These are phyloP conservation scores for Coemansia interrupta DNA, from an alignment of 192 early-diverging fungal genomes.

Conservation along the genomic window DNA sequence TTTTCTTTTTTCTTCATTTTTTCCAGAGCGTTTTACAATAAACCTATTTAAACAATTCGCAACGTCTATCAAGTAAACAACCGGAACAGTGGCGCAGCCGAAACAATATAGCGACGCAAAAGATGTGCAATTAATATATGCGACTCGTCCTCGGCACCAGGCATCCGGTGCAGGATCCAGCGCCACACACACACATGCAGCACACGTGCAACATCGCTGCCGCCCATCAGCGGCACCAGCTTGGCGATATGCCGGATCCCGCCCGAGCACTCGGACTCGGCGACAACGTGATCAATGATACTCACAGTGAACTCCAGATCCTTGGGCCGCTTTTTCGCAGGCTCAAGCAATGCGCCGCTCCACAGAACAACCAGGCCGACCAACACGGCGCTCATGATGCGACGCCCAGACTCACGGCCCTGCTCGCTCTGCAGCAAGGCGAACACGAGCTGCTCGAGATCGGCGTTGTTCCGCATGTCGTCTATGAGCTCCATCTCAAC, in stretches of 20 bases:
- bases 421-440: constrained; percentile 7
- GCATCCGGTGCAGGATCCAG: constrained; percentile 36
- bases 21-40: constrained; percentile 1
- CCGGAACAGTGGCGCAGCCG: constrained; percentile 27
- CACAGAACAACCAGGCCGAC: constrained; percentile 37
- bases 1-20: constrained; percentile 2
- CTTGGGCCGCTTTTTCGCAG: constrained; percentile 15
- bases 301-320: constrained; percentile 33
- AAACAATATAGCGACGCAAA: constrained; percentile 32
- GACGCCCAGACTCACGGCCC: constrained; percentile 11
- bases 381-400: constrained; percentile 31
- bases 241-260: constrained; percentile 6
- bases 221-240: constrained; percentile 23
- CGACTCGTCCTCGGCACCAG: constrained; percentile 35
- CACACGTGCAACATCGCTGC: constrained; percentile 29
- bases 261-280: constrained; percentile 13
- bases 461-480: constrained; percentile 28
- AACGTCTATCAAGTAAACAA: background rate
- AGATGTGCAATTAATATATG: constrained; percentile 26
- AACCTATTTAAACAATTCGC: background rate
- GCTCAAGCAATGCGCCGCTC: constrained; percentile 41
- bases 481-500: constrained; percentile 43
- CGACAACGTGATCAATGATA: constrained; percentile 15
- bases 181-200: constrained; percentile 48
- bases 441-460: constrained; percentile 23